Conservation (phyloP, 2,329 filamentous ascomycete species). For the Lecanicillium sp. region DNA sequence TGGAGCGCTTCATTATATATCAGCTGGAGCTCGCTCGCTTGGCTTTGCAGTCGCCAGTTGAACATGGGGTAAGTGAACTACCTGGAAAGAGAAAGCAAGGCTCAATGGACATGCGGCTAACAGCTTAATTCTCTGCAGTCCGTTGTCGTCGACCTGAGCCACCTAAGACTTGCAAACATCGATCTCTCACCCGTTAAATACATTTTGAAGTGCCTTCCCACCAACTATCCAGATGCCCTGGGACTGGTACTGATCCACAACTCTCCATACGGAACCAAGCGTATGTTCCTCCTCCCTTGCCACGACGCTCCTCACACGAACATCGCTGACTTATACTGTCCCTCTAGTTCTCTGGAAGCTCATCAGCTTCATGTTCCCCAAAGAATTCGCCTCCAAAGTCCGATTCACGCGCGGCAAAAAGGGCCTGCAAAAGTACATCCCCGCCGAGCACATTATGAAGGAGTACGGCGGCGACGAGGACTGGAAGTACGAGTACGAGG, state of each 20-base stretch:
- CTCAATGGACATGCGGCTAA: constrained; percentile 12
- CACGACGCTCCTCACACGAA: not conserved
- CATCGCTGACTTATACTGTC: not conserved
- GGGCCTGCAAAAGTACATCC: constrained; percentile 68
- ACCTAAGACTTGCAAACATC: constrained; percentile 85
- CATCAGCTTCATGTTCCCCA: constrained; percentile 84
- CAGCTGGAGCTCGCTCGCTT: constrained; percentile 83
- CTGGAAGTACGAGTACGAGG: constrained; percentile 70
- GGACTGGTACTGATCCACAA: constrained; percentile 84
- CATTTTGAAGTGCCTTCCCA: constrained; percentile 94
- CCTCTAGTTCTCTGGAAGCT: constrained; percentile 71
- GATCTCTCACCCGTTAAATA: constrained; percentile 90
- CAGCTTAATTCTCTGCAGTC: constrained; percentile 42
- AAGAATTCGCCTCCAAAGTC: constrained; percentile 80
- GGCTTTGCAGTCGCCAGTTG: constrained; percentile 64
- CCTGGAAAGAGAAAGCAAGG: not conserved
- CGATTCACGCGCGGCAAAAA: constrained; percentile 73
- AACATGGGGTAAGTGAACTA: constrained; percentile 65
- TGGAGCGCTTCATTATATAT: constrained; percentile 81
- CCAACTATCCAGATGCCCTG: constrained; percentile 84
- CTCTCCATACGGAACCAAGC: constrained; percentile 85
- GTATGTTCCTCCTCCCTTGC: constrained; percentile 32
- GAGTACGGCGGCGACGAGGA: constrained; percentile 75
- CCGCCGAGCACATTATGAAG: constrained; percentile 57
- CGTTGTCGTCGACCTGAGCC: constrained; percentile 83